Conservation (phyloP, 2,329 filamentous ascomycete species). For the Scytalidium sp. region DNA sequence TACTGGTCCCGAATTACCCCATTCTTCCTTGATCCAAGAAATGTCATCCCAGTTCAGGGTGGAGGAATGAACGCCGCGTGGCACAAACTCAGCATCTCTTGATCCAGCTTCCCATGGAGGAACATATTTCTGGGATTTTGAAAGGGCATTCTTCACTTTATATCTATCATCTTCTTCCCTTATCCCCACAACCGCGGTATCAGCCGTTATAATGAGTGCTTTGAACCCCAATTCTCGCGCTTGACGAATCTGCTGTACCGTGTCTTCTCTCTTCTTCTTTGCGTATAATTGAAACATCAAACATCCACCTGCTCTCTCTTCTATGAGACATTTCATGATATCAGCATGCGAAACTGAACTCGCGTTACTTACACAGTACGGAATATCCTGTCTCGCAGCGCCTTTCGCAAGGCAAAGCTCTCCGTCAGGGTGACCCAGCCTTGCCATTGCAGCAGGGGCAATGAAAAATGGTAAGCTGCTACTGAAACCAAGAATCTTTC, state of each 20-base stretch:
- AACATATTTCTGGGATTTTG: slow-evolving; percentile 28
- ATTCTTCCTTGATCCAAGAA: slow-evolving; percentile 49
- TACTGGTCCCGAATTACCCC: slow-evolving; percentile 14
- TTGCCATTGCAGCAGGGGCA: slow-evolving; percentile 60
- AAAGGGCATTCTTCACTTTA: slow-evolving; percentile 52
- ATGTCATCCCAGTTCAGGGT: slow-evolving; percentile 51
- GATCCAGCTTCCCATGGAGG: not conserved
- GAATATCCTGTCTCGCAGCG: slow-evolving; percentile 44
- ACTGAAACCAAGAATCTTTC: slow-evolving; percentile 49
- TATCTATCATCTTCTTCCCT: slow-evolving; percentile 38
- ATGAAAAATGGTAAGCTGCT: slow-evolving; percentile 56
- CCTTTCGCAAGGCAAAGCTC: slow-evolving; percentile 55
- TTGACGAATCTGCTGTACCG: slow-evolving; percentile 41
- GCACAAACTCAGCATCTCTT: not conserved
- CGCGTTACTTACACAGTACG: slow-evolving; percentile 49
- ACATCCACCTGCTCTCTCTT: too few relatives aligned
- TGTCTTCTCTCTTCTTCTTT: slow-evolving; percentile 46
- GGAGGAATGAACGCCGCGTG: slow-evolving; percentile 38
- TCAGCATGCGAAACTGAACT: slow-evolving; percentile 49
- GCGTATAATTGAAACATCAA: slow-evolving; percentile 54
- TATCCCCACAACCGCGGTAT: slow-evolving; percentile 53
- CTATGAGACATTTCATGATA: slow-evolving; percentile 29
- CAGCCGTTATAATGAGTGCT: slow-evolving; percentile 54
- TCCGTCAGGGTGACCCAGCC: slow-evolving; percentile 59
- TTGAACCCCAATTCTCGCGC: slow-evolving; percentile 42